phyloP scores from a whole-genome alignment of 139 green algal species.

The Deuterostichococcus epilithicus region DNA sequence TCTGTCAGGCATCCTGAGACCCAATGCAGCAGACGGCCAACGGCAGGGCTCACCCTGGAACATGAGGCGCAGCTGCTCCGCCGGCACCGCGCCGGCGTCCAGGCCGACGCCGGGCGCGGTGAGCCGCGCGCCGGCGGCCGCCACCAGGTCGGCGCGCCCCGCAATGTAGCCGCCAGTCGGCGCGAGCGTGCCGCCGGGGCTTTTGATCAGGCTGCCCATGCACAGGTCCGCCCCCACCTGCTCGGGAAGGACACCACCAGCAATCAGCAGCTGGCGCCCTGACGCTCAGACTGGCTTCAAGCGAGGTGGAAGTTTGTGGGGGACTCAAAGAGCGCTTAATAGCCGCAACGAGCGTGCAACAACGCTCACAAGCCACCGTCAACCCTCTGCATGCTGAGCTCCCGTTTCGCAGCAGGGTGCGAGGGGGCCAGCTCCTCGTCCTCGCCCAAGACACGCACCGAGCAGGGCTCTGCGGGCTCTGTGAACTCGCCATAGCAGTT shows the following conservation, averaged over 20 bases:
- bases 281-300: background rate
- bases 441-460: conserved; percentile 19
- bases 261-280: background rate
- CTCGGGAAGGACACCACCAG: background rate
- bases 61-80: conserved; percentile 74
- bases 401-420: background rate
- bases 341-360: too few relatives aligned
- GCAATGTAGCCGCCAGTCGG: conserved; percentile 91
- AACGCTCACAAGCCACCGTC: too few relatives aligned
- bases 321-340: too few relatives aligned
- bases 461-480: conserved; percentile 74
- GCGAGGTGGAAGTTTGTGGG: too few relatives aligned
- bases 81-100: conserved; percentile 73
- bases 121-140: conserved; percentile 67
- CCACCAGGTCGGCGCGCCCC: conserved; percentile 70
- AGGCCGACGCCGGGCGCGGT: conserved; percentile 81
- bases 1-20: too few relatives aligned
- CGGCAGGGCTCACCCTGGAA: conserved; percentile 63
- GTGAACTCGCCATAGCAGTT: conserved; percentile 99
- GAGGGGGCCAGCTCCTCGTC: background rate
- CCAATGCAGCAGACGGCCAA: too few relatives aligned
- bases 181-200: conserved; percentile 84
- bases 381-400: background rate
- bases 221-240: conserved; percentile 86
- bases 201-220: conserved; percentile 96